Base-by-base conservation (phyloP, 345 rosid species). In the Sisymbrium irio region DNA sequence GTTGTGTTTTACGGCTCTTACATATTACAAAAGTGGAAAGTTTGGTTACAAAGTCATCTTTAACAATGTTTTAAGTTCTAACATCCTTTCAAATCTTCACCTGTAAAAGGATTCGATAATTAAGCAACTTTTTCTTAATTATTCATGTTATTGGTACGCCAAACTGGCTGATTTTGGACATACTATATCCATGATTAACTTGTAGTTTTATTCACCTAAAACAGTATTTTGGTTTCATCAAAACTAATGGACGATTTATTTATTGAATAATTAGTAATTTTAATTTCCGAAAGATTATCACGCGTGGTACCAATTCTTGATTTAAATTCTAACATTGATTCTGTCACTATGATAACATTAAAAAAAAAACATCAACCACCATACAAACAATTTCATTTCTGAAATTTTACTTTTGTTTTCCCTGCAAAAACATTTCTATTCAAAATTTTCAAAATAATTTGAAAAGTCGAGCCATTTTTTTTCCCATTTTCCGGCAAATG, bases 211-310 rank as follows among this genome's bases (percentile, higher is more conserved):
- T 54, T 55, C 33, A 45, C 59, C 45, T 47, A 33, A 42, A 19
- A 47, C 10, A 35, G 36, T 25, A 7, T 45, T 51, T 55, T 54
- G 10, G 71, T 73, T 55, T 22, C 57, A 73, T 42, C 47, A 64
- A 20, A 22, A 22, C 57, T 15, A 11, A 45, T 63, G 11, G 35
- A 30, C 11, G 59, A 49, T 19, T 19, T 42, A 17, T 28, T 37
- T 27, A 0, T 39, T 25, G 18, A 28, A 33, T 19, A 50, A 19
- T 55, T 72, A 63, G 17, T 41, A 11, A 53, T 53, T 44, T 33
- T 20, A 22, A 32, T 33, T 44, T 59, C 65, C 65, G 65, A 73
- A 65, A 73, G 71, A 73, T 64, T 46, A 73, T 56, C 71, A 73
- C 50, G 77, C 77, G 58, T 65, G 65, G 40, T 22, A 41, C 7